Conservation (phyloP, 2,329 filamentous ascomycete species). For the Sclerotinia spermophila region DNA sequence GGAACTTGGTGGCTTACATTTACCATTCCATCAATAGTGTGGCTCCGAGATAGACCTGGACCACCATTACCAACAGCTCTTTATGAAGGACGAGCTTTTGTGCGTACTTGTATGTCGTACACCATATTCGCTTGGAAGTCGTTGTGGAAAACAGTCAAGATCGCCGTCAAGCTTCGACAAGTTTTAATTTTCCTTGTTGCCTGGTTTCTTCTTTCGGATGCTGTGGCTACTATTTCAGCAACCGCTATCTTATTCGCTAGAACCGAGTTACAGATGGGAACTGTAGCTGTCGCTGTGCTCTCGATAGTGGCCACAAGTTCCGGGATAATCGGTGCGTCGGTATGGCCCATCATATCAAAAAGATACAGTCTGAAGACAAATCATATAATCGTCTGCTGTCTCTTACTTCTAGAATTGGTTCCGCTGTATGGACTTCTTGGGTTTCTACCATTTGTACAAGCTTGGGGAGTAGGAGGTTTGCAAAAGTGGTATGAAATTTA, state of each 20-base stretch:
- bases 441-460: conserved; percentile 75
- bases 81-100: conserved; percentile 4
- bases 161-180: conserved; percentile 69
- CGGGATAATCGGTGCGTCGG: conserved; percentile 83
- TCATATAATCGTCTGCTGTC: conserved; percentile 90
- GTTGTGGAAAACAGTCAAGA: conserved; percentile 72
- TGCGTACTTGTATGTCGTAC: conserved; percentile 63
- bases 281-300: conserved; percentile 84
- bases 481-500: conserved; percentile 98
- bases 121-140: conserved; percentile 82
- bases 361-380: conserved; percentile 67
- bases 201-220: conserved; percentile 94
- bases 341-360: conserved; percentile 77
- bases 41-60: conserved; percentile 83
- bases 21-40: conserved; percentile 81
- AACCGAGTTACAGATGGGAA: conserved; percentile 84
- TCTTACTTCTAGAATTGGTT: conserved; percentile 85
- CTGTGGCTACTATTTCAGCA: conserved; percentile 88
- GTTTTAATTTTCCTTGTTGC: conserved; percentile 76
- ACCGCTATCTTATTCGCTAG: conserved; percentile 96
- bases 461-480: conserved; percentile 75
- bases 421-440: conserved; percentile 87
- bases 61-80: conserved; percentile 61
- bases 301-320: conserved; percentile 85
- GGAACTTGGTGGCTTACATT: conserved; percentile 93